Base-by-base conservation (phyloP, 345 rosid genomes). In the Hibiscus tridactylites region DNA sequence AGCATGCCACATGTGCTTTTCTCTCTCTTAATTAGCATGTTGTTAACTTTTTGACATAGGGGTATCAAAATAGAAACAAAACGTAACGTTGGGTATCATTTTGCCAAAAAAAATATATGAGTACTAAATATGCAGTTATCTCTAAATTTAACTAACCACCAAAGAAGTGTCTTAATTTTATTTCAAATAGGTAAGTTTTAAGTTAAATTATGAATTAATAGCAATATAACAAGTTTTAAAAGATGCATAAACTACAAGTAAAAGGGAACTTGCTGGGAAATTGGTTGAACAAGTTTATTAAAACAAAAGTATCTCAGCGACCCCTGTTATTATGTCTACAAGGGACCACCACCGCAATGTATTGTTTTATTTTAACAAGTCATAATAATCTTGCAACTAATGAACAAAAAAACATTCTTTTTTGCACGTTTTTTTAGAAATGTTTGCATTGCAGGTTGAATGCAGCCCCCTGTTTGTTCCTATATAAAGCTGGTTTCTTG, bases 401-500 rank as follows among this genome's bases (percentile, higher is more conserved):
- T n/a, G 4, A 68, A 52, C 59, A 68, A 31, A 68, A 52, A 53
- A 21, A 21, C 59, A 33, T 52, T 53, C 46, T 69, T 69, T 69
- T 53, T 52, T 10, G 44, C 61, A 54, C 31, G 17, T 24, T 17
- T 5, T 5, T 52, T 52, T 52, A 52, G 19, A 52, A n/a, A 52
- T 52, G 9, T 52, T 52, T 17, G 8, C 19, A 52, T 52, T 17
- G 8, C 19, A 52, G 57, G 57, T 52, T 52, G 7, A 52, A 52
- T 16, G 57, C 57, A 16, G 5, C 8, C 19, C n/a, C 21, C 21
- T 52, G 8, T 16, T 5, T 3, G 54, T n/a, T 52, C 57, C 49
- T 47, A 71, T 66, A 61, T 54, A 78, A 83, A 75, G 82, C 66
- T 62, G 75, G 84, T 90, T 84, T 82, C 96, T 84, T 88, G 83